Evolutionary conservation across 2,329 filamentous ascomycete species (phyloP).

Genomic region (Exophiala dermatitidis): DNA sequence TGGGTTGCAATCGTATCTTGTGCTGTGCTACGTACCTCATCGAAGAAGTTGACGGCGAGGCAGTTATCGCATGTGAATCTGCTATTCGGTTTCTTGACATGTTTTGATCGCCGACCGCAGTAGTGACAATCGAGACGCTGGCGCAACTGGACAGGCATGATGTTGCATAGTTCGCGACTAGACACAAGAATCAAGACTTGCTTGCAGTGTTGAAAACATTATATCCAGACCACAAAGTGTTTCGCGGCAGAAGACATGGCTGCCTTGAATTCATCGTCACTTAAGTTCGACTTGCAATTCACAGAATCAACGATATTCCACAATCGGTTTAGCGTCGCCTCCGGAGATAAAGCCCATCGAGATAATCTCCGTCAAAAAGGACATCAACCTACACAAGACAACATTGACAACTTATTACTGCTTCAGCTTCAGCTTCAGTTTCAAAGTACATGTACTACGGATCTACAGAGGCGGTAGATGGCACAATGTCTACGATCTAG

Average conservation of each 20-base stretch:
- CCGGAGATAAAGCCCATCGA: neutral
- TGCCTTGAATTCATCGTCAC: neutral
- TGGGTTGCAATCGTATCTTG: neutral
- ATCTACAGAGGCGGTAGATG: too few species aligned
- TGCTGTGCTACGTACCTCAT: conserved; percentile 61
- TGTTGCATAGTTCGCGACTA: conserved; percentile 12
- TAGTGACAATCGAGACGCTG: conserved; percentile 68
- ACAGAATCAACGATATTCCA: conserved; percentile 7
- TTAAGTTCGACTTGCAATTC: neutral
- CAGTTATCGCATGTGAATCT: conserved; percentile 71
- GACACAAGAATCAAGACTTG: too few species aligned
- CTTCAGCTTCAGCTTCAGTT: too few species aligned
- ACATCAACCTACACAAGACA: too few species aligned
- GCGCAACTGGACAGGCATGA: conserved; percentile 38
- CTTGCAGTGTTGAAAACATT: neutral
- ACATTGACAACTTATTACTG: too few species aligned
- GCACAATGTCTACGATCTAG: too few species aligned
- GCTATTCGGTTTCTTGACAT: conserved; percentile 46
- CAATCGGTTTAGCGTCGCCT: neutral
- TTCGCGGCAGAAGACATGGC: neutral
- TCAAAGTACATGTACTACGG: too few species aligned
- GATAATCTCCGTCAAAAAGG: neutral
- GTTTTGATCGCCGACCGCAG: conserved; percentile 52
- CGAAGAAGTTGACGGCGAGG: conserved; percentile 81
- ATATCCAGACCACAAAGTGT: neutral